phyloP scores from a whole-genome alignment of 441 rosid species.

The Aquilaria agallochum region DNA sequence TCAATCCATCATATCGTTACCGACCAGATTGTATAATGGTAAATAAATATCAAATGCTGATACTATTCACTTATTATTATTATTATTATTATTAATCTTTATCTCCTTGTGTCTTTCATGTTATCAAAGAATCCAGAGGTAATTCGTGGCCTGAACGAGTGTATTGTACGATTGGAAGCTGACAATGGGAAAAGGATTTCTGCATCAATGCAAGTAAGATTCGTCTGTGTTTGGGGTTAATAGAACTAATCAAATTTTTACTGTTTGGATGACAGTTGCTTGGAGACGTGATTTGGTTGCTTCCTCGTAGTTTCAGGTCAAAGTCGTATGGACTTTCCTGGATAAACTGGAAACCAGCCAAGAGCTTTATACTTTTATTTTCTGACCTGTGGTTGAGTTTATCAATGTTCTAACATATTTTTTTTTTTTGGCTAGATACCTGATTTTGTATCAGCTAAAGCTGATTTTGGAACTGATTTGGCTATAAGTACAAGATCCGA shows the following conservation, averaged over 20 bases:
- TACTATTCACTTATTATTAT: background rate
- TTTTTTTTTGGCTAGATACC: constrained; percentile 43
- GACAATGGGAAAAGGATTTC: constrained; percentile 65
- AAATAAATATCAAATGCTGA: constrained; percentile 21
- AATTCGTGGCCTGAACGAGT: constrained; percentile 81
- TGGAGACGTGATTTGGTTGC: constrained; percentile 1
- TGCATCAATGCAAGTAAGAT: constrained; percentile 82
- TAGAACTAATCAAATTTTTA: background rate
- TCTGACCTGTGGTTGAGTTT: background rate
- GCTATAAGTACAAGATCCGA: constrained; percentile 74
- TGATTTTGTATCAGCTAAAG: constrained; percentile 75
- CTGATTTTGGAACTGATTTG: constrained; percentile 78
- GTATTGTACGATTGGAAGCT: constrained; percentile 77
- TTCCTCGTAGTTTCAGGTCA: constrained; percentile 7
- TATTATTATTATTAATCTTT: constrained; percentile 1
- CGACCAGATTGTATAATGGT: constrained; percentile 75
- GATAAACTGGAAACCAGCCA: background rate
- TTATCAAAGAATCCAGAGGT: constrained; percentile 67
- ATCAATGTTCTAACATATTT: background rate
- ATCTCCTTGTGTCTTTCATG: constrained; percentile 9
- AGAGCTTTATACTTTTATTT: constrained; percentile 1
- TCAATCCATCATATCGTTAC: constrained; percentile 82
- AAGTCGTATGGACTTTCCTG: constrained; percentile 1
- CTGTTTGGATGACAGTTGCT: background rate
- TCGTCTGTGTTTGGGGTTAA: background rate